Conservation (phyloP, 106 monocot genomes). For the Cymbidium sinense region DNA sequence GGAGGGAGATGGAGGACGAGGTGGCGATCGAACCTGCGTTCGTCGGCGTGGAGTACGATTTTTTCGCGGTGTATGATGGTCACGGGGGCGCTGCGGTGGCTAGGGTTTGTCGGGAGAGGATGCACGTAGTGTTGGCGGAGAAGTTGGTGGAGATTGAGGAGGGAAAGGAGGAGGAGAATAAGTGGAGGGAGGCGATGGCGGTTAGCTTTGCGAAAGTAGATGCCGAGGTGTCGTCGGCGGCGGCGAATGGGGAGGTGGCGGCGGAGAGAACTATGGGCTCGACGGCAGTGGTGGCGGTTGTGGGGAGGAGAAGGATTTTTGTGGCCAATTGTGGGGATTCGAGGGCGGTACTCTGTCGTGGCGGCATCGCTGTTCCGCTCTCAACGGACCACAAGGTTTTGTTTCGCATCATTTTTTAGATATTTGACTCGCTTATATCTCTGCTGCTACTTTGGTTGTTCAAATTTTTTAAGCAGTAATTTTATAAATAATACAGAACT, state of each 20-base stretch:
- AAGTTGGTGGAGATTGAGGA: constrained; percentile 15
- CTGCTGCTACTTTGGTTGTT: background rate
- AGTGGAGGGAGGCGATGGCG: constrained; percentile 39
- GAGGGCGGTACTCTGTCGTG: constrained; percentile 44
- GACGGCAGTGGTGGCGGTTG: constrained; percentile 65
- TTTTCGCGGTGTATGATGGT: constrained; percentile 58
- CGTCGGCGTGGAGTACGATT: constrained; percentile 23
- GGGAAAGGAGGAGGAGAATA: background rate
- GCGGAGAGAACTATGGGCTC: constrained; percentile 49
- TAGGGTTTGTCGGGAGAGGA: constrained; percentile 37
- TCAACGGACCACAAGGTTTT: constrained; percentile 55
- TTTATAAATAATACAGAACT: background rate
- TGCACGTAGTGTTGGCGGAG: constrained; percentile 48
- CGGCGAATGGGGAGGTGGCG: constrained; percentile 14
- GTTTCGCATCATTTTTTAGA: background rate
- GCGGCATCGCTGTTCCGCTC: constrained; percentile 39
- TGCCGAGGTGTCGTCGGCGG: constrained; percentile 21
- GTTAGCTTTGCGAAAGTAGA: constrained; percentile 39
- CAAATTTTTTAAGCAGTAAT: background rate
- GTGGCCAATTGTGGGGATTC: constrained; percentile 64
- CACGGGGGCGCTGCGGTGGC: constrained; percentile 52
- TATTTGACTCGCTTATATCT: background rate
- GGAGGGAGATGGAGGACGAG: constrained; percentile 65
- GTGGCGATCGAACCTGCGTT: constrained; percentile 25
- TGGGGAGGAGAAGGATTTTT: constrained; percentile 25